Percentiles rank a stretch among this genome's conserved stretches.
Evolutionary conservation across 164 flowering plant species (phyloP).

Genomic region (Chimonanthus salicifolius): DNA sequence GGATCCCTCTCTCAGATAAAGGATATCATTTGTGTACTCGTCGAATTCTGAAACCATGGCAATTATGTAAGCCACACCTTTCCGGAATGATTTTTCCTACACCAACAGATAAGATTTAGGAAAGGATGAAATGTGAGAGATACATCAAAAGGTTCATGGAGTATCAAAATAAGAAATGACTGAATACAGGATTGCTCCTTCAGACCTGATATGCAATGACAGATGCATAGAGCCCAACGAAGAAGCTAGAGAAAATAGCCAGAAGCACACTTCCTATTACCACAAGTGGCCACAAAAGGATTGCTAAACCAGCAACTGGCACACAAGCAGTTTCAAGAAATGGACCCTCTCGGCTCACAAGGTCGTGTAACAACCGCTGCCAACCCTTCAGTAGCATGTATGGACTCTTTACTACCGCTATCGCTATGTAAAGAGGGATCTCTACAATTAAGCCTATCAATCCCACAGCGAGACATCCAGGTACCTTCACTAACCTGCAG

Average conservation of each 20-base stretch:
- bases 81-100: constrained; percentile 78
- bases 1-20: constrained; percentile 87
- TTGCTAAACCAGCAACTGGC: constrained; percentile 87
- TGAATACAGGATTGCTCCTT: not conserved
- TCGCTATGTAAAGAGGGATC: constrained; percentile 66
- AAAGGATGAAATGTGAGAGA: constrained; percentile 3
- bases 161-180: not conserved
- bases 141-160: not conserved
- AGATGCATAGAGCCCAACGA: constrained; percentile 73
- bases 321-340: constrained; percentile 92
- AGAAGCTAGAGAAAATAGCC: constrained; percentile 70
- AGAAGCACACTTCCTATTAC: constrained; percentile 66
- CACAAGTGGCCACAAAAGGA: constrained; percentile 86
- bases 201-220: constrained; percentile 82
- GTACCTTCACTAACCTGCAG: constrained; percentile 73
- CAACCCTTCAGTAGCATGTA: constrained; percentile 87
- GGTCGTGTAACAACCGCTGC: constrained; percentile 69
- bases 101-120: constrained; percentile 2
- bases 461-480: constrained; percentile 67
- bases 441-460: constrained; percentile 78
- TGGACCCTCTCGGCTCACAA: constrained; percentile 90
- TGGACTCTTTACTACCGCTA: constrained; percentile 83
- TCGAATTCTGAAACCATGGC: constrained; percentile 96
- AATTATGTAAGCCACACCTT: constrained; percentile 75
- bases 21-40: constrained; percentile 94